Conservation (phyloP, 2,329 filamentous ascomycete genomes). For the Acephala macrosclerotiorum region DNA sequence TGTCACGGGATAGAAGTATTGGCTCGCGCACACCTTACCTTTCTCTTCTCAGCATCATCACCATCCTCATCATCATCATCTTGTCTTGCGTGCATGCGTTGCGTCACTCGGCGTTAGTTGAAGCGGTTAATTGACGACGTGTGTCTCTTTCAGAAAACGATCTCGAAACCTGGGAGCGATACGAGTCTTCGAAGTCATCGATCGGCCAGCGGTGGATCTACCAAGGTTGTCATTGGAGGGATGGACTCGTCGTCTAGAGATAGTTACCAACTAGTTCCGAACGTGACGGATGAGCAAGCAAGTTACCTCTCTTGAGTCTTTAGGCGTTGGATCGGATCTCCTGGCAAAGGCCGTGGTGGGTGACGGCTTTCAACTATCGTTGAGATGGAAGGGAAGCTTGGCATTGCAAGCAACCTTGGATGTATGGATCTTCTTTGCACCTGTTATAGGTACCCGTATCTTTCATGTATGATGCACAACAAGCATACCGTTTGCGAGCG, state of each 20-base stretch:
- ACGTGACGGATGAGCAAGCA: slow-evolving; percentile 39
- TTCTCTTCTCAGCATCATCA: slow-evolving; percentile 28
- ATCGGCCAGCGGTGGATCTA: slow-evolving; percentile 29
- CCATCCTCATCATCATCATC: slow-evolving; percentile 28
- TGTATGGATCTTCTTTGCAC: slow-evolving; percentile 21
- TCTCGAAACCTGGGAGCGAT: slow-evolving; percentile 25
- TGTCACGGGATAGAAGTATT: slow-evolving; percentile 36
- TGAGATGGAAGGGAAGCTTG: slow-evolving; percentile 10
- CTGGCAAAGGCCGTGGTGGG: not conserved
- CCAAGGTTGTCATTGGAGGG: slow-evolving; percentile 29
- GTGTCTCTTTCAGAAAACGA: slow-evolving; percentile 32
- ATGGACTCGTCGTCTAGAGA: slow-evolving; percentile 20
- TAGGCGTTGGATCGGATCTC: slow-evolving; percentile 4
- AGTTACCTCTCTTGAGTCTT: slow-evolving; percentile 40
- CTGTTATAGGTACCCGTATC: slow-evolving; percentile 5
- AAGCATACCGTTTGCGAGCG: slow-evolving; percentile 19
- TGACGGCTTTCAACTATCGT: slow-evolving; percentile 9
- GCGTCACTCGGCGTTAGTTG: slow-evolving; percentile 19
- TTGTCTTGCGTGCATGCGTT: slow-evolving; percentile 23
- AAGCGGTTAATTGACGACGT: slow-evolving; percentile 36
- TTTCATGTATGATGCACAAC: slow-evolving; percentile 23
- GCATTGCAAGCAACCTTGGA: no score
- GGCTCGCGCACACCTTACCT: slow-evolving; percentile 38
- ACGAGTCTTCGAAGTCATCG: slow-evolving; percentile 23
- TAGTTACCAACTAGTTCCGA: slow-evolving; percentile 24